A percentile compares a stretch with the other conserved stretches of the same genome.
Conservation (phyloP, 2,329 filamentous ascomycete species). For the Pyrenochaeta sp. region DNA sequence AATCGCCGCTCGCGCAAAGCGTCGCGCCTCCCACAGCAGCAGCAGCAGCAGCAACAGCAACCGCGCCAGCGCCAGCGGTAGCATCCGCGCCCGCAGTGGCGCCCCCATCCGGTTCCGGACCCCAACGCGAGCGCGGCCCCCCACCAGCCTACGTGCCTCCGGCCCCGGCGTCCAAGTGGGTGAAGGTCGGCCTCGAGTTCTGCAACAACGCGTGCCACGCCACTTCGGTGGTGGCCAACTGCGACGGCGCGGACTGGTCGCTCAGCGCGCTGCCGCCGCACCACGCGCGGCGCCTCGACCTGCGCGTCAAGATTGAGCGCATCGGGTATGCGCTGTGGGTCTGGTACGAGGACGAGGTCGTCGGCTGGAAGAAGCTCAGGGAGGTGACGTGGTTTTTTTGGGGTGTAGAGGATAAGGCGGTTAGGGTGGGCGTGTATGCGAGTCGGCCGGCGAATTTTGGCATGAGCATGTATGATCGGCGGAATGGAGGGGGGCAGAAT, state of each 20-base stretch:
- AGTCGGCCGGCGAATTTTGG: slow-evolving; percentile 61
- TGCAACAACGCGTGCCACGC: slow-evolving; percentile 62
- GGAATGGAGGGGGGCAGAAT: slow-evolving; percentile 34
- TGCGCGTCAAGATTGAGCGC: slow-evolving; percentile 65
- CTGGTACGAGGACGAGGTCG: slow-evolving; percentile 59
- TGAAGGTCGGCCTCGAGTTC: slow-evolving; percentile 67
- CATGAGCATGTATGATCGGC: slow-evolving; percentile 41
- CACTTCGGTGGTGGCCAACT: slow-evolving; percentile 64
- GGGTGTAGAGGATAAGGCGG: slow-evolving; percentile 65
- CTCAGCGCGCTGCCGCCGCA: slow-evolving; percentile 57
- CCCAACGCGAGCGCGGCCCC: slow-evolving; percentile 26
- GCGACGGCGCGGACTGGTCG: slow-evolving; percentile 66
- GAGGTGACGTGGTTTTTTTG: slow-evolving; percentile 70
- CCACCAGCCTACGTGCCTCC: slow-evolving; percentile 48
- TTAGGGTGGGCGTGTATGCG: slow-evolving; percentile 66
- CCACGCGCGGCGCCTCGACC: slow-evolving; percentile 53
- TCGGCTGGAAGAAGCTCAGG: slow-evolving; percentile 63
- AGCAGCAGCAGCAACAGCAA: slow-evolving; percentile 13
- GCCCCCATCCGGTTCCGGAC: slow-evolving; percentile 19
- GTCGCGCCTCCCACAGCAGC: too few relatives aligned
- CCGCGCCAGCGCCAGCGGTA: slow-evolving; percentile 10
- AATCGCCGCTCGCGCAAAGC: too few relatives aligned
- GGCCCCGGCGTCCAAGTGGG: slow-evolving; percentile 62
- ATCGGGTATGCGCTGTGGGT: slow-evolving; percentile 65
- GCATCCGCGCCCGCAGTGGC: slow-evolving; percentile 12